These are phyloP conservation scores for Cryptococcus hybrid DNA, from an alignment of 1,284 basidiomycete genomes.

Conservation along the genomic window DNA sequence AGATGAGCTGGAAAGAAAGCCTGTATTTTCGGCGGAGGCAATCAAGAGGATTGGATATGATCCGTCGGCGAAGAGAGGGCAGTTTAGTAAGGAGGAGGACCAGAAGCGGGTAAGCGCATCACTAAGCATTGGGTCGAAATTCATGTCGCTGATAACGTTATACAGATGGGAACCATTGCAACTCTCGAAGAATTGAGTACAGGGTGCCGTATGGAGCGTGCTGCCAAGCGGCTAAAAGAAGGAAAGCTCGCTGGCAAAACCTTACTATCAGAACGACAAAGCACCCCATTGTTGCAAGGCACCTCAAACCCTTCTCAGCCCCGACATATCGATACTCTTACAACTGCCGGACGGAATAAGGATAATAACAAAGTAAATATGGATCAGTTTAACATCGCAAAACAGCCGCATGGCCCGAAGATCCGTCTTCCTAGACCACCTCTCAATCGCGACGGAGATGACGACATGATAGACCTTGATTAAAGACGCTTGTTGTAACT, in stretches of 20 bases:
- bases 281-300: no score
- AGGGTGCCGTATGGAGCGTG: slow-evolving; percentile 9
- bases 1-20: slow-evolving; percentile 21
- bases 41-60: slow-evolving; percentile 49
- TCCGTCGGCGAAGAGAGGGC: slow-evolving; percentile 27
- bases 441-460: slow-evolving; percentile 3
- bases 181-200: slow-evolving; percentile 11
- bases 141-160: not conserved
- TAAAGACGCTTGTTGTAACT: slow-evolving; percentile 5
- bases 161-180: slow-evolving; percentile 19
- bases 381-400: not conserved
- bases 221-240: slow-evolving; percentile 3
- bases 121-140: not conserved
- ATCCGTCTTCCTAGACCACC: not conserved
- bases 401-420: not conserved
- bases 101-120: slow-evolving; percentile 25
- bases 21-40: slow-evolving; percentile 40
- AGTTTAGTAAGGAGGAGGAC: slow-evolving; percentile 19
- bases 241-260: not conserved
- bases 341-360: not conserved
- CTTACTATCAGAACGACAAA: no score
- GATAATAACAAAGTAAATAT: slow-evolving; percentile 6
- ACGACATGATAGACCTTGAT: slow-evolving; percentile 28
- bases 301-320: not conserved
- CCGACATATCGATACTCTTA: not conserved